A percentile compares a stretch with the other conserved stretches of the same genome.
Evolutionary conservation across 495 filamentous ascomycete genomes (phyloP).

Genomic region (Penicillium pancosmium): DNA sequence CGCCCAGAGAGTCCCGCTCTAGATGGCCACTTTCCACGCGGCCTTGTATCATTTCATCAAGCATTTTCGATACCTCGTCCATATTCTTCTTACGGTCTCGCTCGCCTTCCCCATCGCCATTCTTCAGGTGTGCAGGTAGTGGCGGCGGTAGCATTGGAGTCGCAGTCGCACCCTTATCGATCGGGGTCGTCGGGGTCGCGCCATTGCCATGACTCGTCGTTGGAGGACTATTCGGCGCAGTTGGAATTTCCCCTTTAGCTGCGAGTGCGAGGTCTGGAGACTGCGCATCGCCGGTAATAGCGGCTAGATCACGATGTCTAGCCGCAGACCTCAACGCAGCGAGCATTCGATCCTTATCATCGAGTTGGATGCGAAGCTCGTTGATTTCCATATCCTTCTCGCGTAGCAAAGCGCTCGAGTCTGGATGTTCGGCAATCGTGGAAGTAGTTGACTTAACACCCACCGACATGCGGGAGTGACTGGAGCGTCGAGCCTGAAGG

Average conservation of each 20-base stretch:
- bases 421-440: slow-evolving; percentile 65
- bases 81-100: slow-evolving; percentile 63
- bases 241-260: slow-evolving; percentile 30
- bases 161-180: slow-evolving; percentile 24
- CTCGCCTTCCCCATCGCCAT: slow-evolving; percentile 38
- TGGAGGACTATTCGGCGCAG: slow-evolving; percentile 33
- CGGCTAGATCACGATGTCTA: slow-evolving; percentile 85
- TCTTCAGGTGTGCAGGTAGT: no score
- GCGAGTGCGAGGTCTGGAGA: slow-evolving; percentile 34
- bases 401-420: slow-evolving; percentile 66
- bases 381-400: slow-evolving; percentile 95
- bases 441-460: slow-evolving; percentile 60
- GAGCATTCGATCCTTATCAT: slow-evolving; percentile 96
- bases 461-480: slow-evolving; percentile 81
- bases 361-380: slow-evolving; percentile 83
- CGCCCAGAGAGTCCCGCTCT: slow-evolving; percentile 60
- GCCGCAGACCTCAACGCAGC: slow-evolving; percentile 83
- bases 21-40: slow-evolving; percentile 71
- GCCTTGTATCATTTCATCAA: slow-evolving; percentile 94
- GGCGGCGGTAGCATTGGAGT: slow-evolving; percentile 19
- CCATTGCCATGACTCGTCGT: slow-evolving; percentile 11
- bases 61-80: slow-evolving; percentile 85
- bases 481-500: slow-evolving; percentile 87
- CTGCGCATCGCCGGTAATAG: slow-evolving; percentile 49
- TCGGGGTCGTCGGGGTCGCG: background rate